These are phyloP conservation scores for Claviceps pazoutovae DNA, from an alignment of 2,329 filamentous ascomycete genomes.

Conservation along the genomic window DNA sequence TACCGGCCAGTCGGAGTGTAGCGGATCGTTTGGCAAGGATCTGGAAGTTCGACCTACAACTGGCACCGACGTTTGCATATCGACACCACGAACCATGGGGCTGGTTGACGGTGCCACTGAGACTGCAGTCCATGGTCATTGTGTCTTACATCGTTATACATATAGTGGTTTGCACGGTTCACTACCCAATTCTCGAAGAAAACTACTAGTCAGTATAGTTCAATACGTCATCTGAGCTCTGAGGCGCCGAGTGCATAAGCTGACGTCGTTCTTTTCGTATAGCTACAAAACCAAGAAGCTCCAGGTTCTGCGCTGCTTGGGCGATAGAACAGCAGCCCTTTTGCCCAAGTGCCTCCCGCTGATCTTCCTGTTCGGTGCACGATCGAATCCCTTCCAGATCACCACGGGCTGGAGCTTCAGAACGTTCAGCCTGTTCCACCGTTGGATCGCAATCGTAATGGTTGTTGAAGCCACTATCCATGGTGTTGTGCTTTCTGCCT, in stretches of 20 bases:
- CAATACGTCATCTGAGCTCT: no score
- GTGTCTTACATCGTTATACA: constrained; percentile 19
- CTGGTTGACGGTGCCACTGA: background rate
- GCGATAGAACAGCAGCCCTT: constrained; percentile 44
- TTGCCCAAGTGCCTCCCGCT: constrained; percentile 44
- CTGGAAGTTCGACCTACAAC: background rate
- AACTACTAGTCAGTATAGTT: constrained; percentile 17
- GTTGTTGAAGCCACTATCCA: constrained; percentile 45
- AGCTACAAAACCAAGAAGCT: constrained; percentile 16
- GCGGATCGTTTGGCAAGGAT: background rate
- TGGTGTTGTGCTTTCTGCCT: constrained; percentile 11
- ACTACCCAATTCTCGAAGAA: constrained; percentile 16
- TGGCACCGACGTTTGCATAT: background rate
- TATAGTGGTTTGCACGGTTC: constrained; percentile 15
- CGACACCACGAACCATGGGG: background rate
- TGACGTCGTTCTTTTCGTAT: background rate
- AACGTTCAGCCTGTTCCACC: constrained; percentile 49
- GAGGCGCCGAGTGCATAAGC: background rate
- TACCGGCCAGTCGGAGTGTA: background rate
- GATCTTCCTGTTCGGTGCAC: constrained; percentile 46
- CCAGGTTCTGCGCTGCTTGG: constrained; percentile 33
- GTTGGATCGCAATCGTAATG: constrained; percentile 44
- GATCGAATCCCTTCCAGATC: constrained; percentile 48
- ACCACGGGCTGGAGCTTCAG: constrained; percentile 50
- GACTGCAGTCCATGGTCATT: constrained; percentile 10